phyloP scores from a whole-genome alignment of 306 rosid genomes.

The Begonia loranthoides region DNA sequence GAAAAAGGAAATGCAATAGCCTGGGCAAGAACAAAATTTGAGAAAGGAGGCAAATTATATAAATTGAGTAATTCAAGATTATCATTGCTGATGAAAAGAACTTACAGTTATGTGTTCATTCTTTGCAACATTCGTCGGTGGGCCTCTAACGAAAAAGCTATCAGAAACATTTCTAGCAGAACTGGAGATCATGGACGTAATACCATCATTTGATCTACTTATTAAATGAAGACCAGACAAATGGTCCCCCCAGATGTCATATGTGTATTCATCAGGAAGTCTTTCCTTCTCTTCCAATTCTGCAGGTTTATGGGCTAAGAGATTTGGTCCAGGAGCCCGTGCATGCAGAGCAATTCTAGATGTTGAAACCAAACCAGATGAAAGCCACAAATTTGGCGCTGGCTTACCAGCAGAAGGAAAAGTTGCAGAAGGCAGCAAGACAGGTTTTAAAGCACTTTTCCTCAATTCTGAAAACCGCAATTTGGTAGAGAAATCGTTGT shows the following conservation, averaged over 20 bases:
- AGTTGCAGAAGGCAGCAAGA: conserved; percentile 33
- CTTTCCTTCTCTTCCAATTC: conserved; percentile 23
- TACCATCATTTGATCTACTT: conserved; percentile 30
- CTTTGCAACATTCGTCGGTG: conserved; percentile 41
- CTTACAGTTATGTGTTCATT: conserved; percentile 26
- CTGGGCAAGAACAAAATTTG: too few relatives aligned
- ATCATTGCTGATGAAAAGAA: conserved; percentile 29
- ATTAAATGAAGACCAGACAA: conserved; percentile 61
- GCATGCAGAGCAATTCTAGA: conserved; percentile 34
- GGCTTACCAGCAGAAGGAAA: conserved; percentile 28
- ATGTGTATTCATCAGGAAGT: conserved; percentile 46
- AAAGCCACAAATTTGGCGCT: conserved; percentile 16
- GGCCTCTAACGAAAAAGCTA: conserved; percentile 85
- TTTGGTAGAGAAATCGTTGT: conserved; percentile 16
- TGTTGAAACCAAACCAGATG: conserved; percentile 21
- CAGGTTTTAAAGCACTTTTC: conserved; percentile 23
- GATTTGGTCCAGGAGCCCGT: conserved; percentile 71
- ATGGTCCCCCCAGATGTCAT: conserved; percentile 97
- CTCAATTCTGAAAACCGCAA: conserved; percentile 24
- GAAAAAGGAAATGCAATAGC: too few relatives aligned
- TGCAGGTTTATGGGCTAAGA: conserved; percentile 19
- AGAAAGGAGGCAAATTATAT: too few relatives aligned
- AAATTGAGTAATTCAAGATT: conserved; percentile 11
- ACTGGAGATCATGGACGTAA: conserved; percentile 34
- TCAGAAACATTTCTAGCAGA: conserved; percentile 39